Percentiles rank a stretch among this genome's conserved stretches.
Evolutionary conservation across 306 rosid species (phyloP).

Genomic region (Dryas drummondii): DNA sequence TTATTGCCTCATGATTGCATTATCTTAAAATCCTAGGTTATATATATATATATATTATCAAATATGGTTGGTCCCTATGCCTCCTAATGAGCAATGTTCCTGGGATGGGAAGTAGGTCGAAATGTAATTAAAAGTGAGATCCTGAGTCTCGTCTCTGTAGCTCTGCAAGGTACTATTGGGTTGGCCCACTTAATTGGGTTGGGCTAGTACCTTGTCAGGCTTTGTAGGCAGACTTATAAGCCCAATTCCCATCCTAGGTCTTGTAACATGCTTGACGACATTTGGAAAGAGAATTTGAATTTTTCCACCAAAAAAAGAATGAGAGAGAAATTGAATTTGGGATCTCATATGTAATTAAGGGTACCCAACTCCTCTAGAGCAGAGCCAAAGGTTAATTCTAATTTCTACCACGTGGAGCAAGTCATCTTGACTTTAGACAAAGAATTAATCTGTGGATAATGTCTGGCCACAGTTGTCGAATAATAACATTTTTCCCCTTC

Average conservation of each 20-base stretch:
- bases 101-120: background rate
- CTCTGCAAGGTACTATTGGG: background rate
- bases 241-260: background rate
- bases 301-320: no score
- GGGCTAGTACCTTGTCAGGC: background rate
- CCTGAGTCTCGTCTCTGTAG: background rate
- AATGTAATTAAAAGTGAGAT: background rate
- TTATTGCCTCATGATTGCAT: background rate
- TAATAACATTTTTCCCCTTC: background rate
- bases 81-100: background rate
- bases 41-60: background rate
- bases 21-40: background rate
- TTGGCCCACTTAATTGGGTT: background rate
- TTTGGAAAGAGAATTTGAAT: background rate
- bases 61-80: background rate
- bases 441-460: background rate
- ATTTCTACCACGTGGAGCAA: background rate
- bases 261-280: background rate
- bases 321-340: background rate
- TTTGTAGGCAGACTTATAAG: background rate
- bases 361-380: no score
- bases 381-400: background rate
- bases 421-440: background rate
- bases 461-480: background rate
- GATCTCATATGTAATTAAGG: background rate